Base-by-base conservation (phyloP, 2,329 filamentous ascomycete genomes). In the Emergomyces orientalis region DNA sequence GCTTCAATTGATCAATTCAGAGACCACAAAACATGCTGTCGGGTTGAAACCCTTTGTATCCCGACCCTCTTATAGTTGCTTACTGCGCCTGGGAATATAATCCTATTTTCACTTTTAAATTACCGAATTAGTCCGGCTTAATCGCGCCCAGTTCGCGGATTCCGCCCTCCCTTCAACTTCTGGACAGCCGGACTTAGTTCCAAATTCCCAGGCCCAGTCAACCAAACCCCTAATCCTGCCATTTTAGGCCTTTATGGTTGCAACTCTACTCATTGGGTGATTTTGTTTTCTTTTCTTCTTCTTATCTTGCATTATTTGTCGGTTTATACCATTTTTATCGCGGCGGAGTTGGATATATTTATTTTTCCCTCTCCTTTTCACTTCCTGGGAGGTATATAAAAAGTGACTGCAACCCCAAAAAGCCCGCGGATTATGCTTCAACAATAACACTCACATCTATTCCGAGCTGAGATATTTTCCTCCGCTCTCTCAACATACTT, bases 51-150 rank as follows among this genome's bases (percentile, higher is more conserved):
- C 22, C 1, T 27, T 27, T 19, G 32, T 58, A 41, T 39, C n/a
- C 55, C 22, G 27, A 43, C 22, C 34, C 6, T 2, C 22, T 58
- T n/a, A 43, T 27, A 41, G 8, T 11, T 41, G 34, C 34, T 22
- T 25, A 19, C 55, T 56, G 55, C 30, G 55, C 55, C 55, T 43
- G 55, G 55, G 37, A 58, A 58, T 57, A 56, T 34, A 22, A 22
- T 7, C 11, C 14, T 30, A 58, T 25, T 19, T 13, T 22, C 7
- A 13, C 25, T 25, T 1, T 27, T 25, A 43, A n/a, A 27, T 17
- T 25, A 22, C 25, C 37, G 37, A 25, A 14, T 39, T 27, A 34
- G 7, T 25, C 37, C 37, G 47, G 47, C 25, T 39, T 43, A 11
- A 58, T 19, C 3, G 51, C n/a, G 51, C 19, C 51, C 51, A 22